These are phyloP conservation scores for Zygoascus hellenicus DNA, from an alignment of 1,139 yeast species.

Conservation along the genomic window DNA sequence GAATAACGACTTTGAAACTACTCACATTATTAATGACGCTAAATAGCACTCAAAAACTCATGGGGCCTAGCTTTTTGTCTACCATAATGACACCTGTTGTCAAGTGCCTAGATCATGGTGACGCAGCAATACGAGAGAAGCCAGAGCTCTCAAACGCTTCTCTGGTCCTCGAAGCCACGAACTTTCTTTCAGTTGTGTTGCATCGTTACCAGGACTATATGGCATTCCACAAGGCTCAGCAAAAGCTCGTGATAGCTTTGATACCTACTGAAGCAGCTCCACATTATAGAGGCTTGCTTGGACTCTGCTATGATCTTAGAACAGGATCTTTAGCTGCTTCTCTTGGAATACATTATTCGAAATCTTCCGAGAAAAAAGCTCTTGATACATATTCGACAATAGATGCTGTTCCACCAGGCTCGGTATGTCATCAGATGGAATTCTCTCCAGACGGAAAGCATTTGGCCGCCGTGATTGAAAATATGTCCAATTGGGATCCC, in stretches of 20 bases:
- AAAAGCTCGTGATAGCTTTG: conserved; percentile 24
- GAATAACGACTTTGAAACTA: conserved; percentile 23
- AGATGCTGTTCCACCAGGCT: conserved; percentile 5
- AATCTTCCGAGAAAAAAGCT: neutral
- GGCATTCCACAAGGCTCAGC: conserved; percentile 27
- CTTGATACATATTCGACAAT: neutral
- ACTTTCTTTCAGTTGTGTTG: conserved; percentile 21
- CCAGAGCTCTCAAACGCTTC: conserved; percentile 22
- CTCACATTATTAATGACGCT: conserved; percentile 18
- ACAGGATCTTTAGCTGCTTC: conserved; percentile 23
- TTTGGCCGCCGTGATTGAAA: conserved; percentile 19
- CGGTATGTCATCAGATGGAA: conserved; percentile 13
- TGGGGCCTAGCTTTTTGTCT: conserved; percentile 20
- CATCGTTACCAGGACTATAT: conserved; percentile 20
- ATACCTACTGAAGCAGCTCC: conserved; percentile 11
- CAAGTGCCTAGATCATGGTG: conserved; percentile 23
- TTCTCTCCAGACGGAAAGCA: conserved; percentile 27
- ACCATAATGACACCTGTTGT: conserved; percentile 23
- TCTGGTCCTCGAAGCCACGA: conserved; percentile 24
- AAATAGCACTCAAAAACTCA: conserved; percentile 11
- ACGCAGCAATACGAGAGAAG: conserved; percentile 18
- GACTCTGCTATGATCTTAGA: conserved; percentile 25
- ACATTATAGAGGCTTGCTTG: conserved; percentile 15
- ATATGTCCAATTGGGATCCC: neutral
- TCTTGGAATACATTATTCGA: conserved; percentile 12